Percentiles rank a stretch among this genome's conserved stretches.
phyloP scores from a whole-genome alignment of 1,284 basidiomycete genomes.

The Meira miltonrushii region DNA sequence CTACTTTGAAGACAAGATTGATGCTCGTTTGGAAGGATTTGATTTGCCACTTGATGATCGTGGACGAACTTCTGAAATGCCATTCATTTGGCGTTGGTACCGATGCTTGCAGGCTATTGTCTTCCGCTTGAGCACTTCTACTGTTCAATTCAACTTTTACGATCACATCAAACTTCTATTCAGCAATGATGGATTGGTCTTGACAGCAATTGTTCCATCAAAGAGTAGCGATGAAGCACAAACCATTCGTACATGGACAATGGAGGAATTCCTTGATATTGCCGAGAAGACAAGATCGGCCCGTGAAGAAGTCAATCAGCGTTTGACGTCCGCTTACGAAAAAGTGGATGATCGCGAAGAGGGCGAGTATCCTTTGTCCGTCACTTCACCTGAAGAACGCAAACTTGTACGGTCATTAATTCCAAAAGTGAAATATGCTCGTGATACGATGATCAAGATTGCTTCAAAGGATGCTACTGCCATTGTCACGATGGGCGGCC shows the following conservation, averaged over 20 bases:
- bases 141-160: slow-evolving; percentile 96
- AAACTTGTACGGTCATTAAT: slow-evolving; percentile 25
- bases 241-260: slow-evolving; percentile 67
- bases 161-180: slow-evolving; percentile 94
- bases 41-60: slow-evolving; percentile 81
- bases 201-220: slow-evolving; percentile 67
- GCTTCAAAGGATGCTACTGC: background rate
- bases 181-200: slow-evolving; percentile 68
- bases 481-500: background rate
- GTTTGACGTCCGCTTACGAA: background rate
- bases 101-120: slow-evolving; percentile 94
- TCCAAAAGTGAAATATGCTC: slow-evolving; percentile 28
- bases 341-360: background rate
- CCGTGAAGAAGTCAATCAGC: slow-evolving; percentile 22
- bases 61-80: slow-evolving; percentile 74
- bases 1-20: slow-evolving; percentile 49
- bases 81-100: slow-evolving; percentile 90
- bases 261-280: slow-evolving; percentile 67
- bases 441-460: slow-evolving; percentile 21
- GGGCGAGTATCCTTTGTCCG: background rate
- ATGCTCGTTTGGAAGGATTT: slow-evolving; percentile 47
- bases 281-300: slow-evolving; percentile 54
- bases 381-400: slow-evolving; percentile 27
- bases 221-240: slow-evolving; percentile 67
- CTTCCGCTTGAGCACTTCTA: slow-evolving; percentile 89